phyloP scores from a whole-genome alignment of 2,329 filamentous ascomycete species.

The Falciphora oryzae region DNA sequence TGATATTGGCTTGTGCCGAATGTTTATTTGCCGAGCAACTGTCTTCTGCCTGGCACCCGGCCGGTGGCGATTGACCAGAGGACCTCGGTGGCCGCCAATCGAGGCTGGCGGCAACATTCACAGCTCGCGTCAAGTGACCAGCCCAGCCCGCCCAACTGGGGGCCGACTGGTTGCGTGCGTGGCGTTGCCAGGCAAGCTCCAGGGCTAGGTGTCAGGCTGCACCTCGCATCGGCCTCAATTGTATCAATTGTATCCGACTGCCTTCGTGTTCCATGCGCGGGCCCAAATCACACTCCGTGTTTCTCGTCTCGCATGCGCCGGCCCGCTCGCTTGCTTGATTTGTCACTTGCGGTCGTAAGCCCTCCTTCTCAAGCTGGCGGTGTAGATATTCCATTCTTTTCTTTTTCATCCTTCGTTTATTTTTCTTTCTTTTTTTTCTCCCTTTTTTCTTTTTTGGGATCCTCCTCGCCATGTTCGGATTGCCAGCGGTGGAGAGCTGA shows the following conservation, averaged over 20 bases:
- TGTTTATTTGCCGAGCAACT: background rate
- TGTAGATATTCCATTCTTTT: background rate
- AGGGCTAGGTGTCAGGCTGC: background rate
- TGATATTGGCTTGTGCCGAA: background rate
- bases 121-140: background rate
- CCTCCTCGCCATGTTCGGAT: background rate
- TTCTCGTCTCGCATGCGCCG: background rate
- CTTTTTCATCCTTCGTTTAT: background rate
- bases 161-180: background rate
- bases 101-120: background rate
- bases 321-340: background rate
- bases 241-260: background rate
- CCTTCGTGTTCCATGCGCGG: background rate
- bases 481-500: background rate
- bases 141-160: background rate
- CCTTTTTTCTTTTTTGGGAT: background rate
- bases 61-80: background rate
- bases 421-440: background rate
- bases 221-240: background rate
- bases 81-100: background rate
- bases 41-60: background rate
- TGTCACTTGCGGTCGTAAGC: background rate
- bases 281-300: too few species aligned
- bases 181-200: background rate
- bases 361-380: too few species aligned